Conservation (phyloP, 106 monocot genomes). For the Apostasia shenzhenica region DNA sequence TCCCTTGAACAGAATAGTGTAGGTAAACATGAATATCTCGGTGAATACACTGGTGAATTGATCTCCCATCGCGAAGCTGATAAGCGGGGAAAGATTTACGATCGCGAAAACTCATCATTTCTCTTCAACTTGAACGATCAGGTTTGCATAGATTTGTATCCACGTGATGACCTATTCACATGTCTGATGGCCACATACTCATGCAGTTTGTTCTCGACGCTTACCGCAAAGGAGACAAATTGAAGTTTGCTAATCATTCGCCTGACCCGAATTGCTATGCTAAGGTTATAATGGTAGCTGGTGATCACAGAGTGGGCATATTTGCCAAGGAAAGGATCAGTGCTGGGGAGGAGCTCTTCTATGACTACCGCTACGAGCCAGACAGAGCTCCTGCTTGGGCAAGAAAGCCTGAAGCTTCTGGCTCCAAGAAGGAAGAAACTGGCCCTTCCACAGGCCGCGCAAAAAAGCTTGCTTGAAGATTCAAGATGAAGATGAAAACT, state of each 20-base stretch:
- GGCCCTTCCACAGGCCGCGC: slow-evolving; percentile 61
- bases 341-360: slow-evolving; percentile 95
- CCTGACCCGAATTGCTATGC: slow-evolving; percentile 97
- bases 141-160: slow-evolving; percentile 20
- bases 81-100: slow-evolving; percentile 98
- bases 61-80: slow-evolving; percentile 97
- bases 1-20: slow-evolving; percentile 70
- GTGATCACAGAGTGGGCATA: slow-evolving; percentile 96
- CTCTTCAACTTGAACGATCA: slow-evolving; percentile 98
- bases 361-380: slow-evolving; percentile 90
- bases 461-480: slow-evolving; percentile 72
- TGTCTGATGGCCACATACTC: background rate
- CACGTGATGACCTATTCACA: background rate
- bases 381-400: slow-evolving; percentile 97
- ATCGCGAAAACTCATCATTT: slow-evolving; percentile 97
- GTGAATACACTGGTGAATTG: slow-evolving; percentile 93
- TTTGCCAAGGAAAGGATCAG: slow-evolving; percentile 87
- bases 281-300: slow-evolving; percentile 97
- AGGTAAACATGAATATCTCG: slow-evolving; percentile 92
- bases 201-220: slow-evolving; percentile 97
- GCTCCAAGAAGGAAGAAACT: slow-evolving; percentile 62
- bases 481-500: background rate
- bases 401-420: slow-evolving; percentile 62
- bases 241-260: slow-evolving; percentile 98
- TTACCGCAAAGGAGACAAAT: slow-evolving; percentile 84